Conservation (phyloP, 208 protist genomes). For the Leishmania martiniquensis region DNA sequence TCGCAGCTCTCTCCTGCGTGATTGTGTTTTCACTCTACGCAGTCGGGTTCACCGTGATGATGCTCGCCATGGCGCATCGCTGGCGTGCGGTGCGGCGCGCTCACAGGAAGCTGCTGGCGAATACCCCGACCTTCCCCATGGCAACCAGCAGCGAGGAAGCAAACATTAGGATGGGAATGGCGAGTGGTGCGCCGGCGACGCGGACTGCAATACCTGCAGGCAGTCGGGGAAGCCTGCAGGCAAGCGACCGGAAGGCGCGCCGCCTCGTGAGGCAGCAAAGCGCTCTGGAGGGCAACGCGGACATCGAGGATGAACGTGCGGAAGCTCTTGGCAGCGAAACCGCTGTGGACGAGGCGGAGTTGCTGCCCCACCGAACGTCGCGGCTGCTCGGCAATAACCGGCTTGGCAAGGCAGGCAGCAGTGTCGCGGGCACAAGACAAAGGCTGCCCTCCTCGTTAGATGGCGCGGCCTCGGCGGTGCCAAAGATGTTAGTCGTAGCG, state of each 20-base stretch:
- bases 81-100: not conserved
- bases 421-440: not conserved
- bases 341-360: not conserved
- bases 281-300: not conserved
- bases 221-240: not conserved
- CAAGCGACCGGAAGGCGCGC: not conserved
- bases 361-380: not conserved
- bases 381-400: not conserved
- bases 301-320: not conserved
- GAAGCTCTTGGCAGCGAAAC: not conserved
- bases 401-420: not conserved
- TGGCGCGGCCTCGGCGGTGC: not conserved
- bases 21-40: not conserved
- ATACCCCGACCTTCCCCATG: not conserved
- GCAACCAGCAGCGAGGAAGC: not conserved
- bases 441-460: not conserved
- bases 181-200: not conserved
- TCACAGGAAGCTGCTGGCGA: not conserved
- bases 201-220: not conserved
- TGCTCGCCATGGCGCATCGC: conserved; percentile 3
- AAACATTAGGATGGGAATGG: not conserved
- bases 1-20: not conserved
- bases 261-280: not conserved
- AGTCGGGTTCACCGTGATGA: not conserved
- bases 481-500: not conserved